Conservation (phyloP, 116 monocot species). For the Thalassia testudinum region DNA sequence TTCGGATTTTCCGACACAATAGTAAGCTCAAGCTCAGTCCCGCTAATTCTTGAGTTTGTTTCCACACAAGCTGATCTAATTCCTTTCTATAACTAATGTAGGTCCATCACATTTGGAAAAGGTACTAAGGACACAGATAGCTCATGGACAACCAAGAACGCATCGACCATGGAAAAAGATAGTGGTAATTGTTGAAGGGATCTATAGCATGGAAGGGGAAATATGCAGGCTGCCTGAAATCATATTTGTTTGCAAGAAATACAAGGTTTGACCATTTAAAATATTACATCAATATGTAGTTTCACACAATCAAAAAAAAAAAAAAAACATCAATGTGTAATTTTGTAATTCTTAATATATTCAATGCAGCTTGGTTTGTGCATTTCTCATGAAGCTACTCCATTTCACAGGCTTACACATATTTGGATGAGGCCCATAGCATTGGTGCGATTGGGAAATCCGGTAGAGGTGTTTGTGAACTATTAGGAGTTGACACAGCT, state of each 20-base stretch:
- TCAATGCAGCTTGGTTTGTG: too few species aligned
- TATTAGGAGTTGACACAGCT: slow-evolving; percentile 74
- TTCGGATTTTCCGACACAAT: slow-evolving; percentile 86
- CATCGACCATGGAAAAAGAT: slow-evolving; percentile 95
- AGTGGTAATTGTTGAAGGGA: slow-evolving; percentile 90
- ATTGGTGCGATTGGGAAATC: slow-evolving; percentile 85
- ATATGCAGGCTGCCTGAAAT: slow-evolving; percentile 94
- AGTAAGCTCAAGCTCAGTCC: slow-evolving; percentile 20
- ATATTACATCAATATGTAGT: too few species aligned
- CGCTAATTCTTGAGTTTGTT: too few species aligned
- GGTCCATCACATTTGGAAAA: slow-evolving; percentile 87
- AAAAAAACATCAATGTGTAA: too few species aligned
- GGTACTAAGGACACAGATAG: slow-evolving; percentile 86
- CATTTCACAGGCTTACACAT: slow-evolving; percentile 50
- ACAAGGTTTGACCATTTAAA: slow-evolving; percentile 76
- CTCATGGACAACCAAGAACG: slow-evolving; percentile 74
- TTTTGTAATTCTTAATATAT: too few species aligned
- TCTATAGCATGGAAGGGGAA: slow-evolving; percentile 99
- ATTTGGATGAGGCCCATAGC: slow-evolving; percentile 93
- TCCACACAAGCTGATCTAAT: too few species aligned
- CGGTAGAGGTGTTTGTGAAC: slow-evolving; percentile 84
- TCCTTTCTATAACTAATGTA: slow-evolving; percentile 15
- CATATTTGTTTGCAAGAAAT: slow-evolving; percentile 94
- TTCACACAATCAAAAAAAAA: too few species aligned
- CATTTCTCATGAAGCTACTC: not conserved